Evolutionary conservation across 192 early-diverging fungal species (phyloP).

Genomic region (Coemansia sp.): DNA sequence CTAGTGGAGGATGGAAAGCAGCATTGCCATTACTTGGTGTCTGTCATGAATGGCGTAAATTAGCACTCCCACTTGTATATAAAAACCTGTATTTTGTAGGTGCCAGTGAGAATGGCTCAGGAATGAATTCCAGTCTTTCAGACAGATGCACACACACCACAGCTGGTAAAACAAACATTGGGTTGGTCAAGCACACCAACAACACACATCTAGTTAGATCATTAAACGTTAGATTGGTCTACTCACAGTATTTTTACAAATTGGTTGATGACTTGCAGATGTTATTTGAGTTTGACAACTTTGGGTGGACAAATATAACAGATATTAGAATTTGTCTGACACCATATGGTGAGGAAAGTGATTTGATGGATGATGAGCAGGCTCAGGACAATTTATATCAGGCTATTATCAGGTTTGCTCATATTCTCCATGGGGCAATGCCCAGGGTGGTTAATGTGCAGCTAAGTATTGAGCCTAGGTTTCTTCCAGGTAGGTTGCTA

Average conservation of each 20-base stretch:
- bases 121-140: neutral
- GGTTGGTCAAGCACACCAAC: neutral
- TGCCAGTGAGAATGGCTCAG: slow-evolving; percentile 1
- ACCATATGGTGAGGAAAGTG: neutral
- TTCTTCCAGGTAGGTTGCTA: neutral
- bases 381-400: neutral
- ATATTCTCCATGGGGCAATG: neutral
- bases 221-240: neutral
- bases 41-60: neutral
- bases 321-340: neutral
- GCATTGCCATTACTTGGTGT: neutral
- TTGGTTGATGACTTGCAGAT: neutral
- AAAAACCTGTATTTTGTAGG: neutral
- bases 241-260: neutral
- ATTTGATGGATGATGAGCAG: neutral
- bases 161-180: neutral
- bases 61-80: neutral
- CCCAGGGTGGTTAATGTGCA: neutral
- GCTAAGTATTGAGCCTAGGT: neutral
- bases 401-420: neutral
- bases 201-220: neutral
- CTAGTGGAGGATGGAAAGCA: neutral
- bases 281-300: neutral
- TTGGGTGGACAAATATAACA: neutral
- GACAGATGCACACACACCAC: neutral